Percentiles rank a stretch among this genome's conserved stretches.
phyloP scores from a whole-genome alignment of 1,284 basidiomycete genomes.

The Trametes sp. region DNA sequence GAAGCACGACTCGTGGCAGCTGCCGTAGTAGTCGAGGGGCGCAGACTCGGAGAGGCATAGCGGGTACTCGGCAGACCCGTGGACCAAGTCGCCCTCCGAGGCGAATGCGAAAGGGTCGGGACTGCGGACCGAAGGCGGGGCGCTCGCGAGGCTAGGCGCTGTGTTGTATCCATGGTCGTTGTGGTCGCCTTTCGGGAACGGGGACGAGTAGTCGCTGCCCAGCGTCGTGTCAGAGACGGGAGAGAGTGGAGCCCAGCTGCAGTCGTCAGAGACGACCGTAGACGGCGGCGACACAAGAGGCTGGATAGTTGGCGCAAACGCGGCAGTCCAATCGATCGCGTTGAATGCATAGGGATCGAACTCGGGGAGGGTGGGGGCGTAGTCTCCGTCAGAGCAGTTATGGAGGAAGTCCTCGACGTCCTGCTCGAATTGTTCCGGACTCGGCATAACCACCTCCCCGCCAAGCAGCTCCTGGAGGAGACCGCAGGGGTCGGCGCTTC shows the following conservation, averaged over 20 bases:
- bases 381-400: neutral
- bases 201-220: neutral
- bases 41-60: no score
- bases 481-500: neutral
- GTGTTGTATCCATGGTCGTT: neutral
- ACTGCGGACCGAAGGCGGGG: neutral
- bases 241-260: neutral
- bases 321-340: neutral
- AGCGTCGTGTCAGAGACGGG: slow-evolving; percentile 1
- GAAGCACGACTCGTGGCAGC: no score
- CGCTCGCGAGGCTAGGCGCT: neutral
- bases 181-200: neutral
- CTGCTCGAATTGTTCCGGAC: neutral
- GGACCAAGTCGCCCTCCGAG: neutral
- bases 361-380: neutral
- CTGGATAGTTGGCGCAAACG: neutral
- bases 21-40: no score
- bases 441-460: neutral
- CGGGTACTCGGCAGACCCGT: no score
- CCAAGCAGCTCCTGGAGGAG: neutral
- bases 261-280: neutral
- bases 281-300: neutral
- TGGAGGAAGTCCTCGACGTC: slow-evolving; percentile 5
- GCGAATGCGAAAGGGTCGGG: neutral
- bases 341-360: neutral